Evolutionary conservation across 306 rosid species (phyloP).

Genomic region (Sechiopsis laciniata): DNA sequence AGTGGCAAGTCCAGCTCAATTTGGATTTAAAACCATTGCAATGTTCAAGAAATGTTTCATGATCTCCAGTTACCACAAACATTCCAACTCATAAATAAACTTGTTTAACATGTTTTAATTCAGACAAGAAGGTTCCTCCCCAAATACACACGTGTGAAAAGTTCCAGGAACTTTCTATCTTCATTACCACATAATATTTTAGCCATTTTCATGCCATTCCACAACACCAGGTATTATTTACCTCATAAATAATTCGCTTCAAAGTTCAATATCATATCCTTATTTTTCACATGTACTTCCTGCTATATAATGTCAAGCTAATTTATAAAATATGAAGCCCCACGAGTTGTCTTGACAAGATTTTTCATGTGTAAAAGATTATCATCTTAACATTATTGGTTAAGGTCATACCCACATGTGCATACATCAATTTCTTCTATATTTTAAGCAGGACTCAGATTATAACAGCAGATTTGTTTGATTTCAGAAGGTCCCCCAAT

Average conservation of each 20-base stretch:
- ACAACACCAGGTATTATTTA: constrained; percentile 10
- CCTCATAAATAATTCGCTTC: neutral
- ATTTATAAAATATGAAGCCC: constrained; percentile 11
- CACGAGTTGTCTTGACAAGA: constrained; percentile 4
- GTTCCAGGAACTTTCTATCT: constrained; percentile 14
- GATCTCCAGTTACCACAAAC: constrained; percentile 21
- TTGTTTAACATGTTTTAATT: neutral
- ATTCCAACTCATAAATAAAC: constrained; percentile 26
- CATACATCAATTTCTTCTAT: neutral
- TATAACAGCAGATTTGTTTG: neutral
- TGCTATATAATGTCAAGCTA: neutral
- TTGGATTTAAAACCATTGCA: constrained; percentile 12
- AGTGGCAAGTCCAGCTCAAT: constrained; percentile 1
- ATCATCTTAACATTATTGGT: constrained; percentile 1
- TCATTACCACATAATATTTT: neutral
- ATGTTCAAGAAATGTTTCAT: constrained; percentile 28
- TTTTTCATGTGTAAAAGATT: neutral
- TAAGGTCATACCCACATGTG: constrained; percentile 14
- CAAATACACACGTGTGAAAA: constrained; percentile 1
- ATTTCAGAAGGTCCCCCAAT: neutral
- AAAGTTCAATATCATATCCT: neutral
- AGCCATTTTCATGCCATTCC: neutral
- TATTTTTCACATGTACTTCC: neutral
- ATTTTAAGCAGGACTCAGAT: constrained; percentile 13
- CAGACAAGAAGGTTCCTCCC: constrained; percentile 18